Evolutionary conservation across 2,329 filamentous ascomycete genomes (phyloP).

Genomic region (Knufia petricola): DNA sequence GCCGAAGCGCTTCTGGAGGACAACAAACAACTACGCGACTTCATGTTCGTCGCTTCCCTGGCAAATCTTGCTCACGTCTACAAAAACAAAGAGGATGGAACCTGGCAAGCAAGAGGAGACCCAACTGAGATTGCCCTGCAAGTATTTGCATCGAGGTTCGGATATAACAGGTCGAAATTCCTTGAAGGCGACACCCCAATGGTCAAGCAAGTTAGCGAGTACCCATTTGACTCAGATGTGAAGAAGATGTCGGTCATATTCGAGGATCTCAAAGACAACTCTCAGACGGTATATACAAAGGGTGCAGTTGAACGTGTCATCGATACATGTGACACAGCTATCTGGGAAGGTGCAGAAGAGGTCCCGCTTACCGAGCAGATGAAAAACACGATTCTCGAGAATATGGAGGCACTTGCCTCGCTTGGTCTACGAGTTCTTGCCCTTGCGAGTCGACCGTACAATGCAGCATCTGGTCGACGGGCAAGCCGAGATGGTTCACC

Average conservation of each 20-base stretch:
- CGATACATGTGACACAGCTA: slow-evolving; percentile 49
- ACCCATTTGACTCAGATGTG: slow-evolving; percentile 63
- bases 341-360: slow-evolving; percentile 38
- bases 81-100: slow-evolving; percentile 40
- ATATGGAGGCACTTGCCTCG: slow-evolving; percentile 59
- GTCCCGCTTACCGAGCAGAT: slow-evolving; percentile 44
- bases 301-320: slow-evolving; percentile 60
- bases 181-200: slow-evolving; percentile 40
- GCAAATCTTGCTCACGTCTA: slow-evolving; percentile 58
- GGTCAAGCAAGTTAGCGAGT: slow-evolving; percentile 57
- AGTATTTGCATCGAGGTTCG: slow-evolving; percentile 61
- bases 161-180: slow-evolving; percentile 49
- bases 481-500: slow-evolving; percentile 16
- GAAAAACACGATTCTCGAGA: slow-evolving; percentile 49
- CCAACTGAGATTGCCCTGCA: slow-evolving; percentile 67
- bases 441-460: slow-evolving; percentile 45
- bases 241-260: slow-evolving; percentile 72
- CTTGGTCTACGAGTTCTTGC: slow-evolving; percentile 62
- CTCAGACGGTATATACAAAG: slow-evolving; percentile 33
- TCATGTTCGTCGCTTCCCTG: slow-evolving; percentile 54
- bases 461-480: slow-evolving; percentile 31
- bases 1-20: slow-evolving; percentile 33
- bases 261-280: slow-evolving; percentile 22
- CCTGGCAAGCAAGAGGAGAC: slow-evolving; percentile 57
- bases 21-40: slow-evolving; percentile 43